These are phyloP conservation scores for Mimosa bimucronata DNA, from an alignment of 306 rosid species.

Conservation along the genomic window DNA sequence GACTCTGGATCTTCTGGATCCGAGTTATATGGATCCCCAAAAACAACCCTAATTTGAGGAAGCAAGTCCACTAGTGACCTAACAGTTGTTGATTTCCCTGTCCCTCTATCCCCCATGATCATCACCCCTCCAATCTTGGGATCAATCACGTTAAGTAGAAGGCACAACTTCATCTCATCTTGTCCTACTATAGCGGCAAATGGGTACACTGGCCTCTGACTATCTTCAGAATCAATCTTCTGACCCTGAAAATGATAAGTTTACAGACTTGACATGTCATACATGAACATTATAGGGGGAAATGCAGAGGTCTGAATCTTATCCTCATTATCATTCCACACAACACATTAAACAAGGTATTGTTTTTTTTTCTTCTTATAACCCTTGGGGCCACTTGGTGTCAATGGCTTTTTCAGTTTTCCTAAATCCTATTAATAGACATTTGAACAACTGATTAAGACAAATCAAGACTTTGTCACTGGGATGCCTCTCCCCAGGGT, in stretches of 20 bases:
- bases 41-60: slow-evolving; percentile 72
- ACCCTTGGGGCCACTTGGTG: no score
- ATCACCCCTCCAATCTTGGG: slow-evolving; percentile 94
- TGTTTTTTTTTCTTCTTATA: no score
- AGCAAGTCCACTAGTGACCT: slow-evolving; percentile 86
- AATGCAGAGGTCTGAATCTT: neutral
- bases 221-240: slow-evolving; percentile 58
- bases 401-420: no score
- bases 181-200: slow-evolving; percentile 90
- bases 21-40: slow-evolving; percentile 81
- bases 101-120: slow-evolving; percentile 95
- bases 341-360: neutral
- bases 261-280: neutral
- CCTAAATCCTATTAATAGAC: no score
- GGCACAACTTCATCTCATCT: slow-evolving; percentile 92
- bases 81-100: slow-evolving; percentile 82
- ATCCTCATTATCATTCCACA: neutral
- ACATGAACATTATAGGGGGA: neutral
- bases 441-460: no score
- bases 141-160: slow-evolving; percentile 82
- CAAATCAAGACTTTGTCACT: no score
- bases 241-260: slow-evolving; percentile 54
- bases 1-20: slow-evolving; percentile 88
- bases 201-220: slow-evolving; percentile 88
- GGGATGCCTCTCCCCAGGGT: no score